Conservation (phyloP, 2,329 filamentous ascomycete genomes). For the Aplosporella prunicola region DNA sequence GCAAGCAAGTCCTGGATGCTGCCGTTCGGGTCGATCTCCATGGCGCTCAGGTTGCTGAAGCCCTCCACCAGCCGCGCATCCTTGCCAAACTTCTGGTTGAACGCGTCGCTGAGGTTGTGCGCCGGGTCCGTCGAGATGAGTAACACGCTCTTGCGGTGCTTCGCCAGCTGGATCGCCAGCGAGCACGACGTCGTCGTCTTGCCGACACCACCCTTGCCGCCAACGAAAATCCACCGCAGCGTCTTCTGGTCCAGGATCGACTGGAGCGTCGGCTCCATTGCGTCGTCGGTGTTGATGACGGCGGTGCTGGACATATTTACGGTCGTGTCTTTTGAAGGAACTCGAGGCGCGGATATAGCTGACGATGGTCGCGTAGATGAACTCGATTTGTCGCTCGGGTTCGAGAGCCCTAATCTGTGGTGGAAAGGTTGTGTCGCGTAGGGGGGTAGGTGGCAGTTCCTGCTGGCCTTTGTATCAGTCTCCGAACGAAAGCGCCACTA, state of each 20-base stretch:
- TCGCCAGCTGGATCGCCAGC: conserved; percentile 92
- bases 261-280: conserved; percentile 86
- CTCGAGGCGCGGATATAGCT: too few relatives aligned
- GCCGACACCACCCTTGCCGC: conserved; percentile 94
- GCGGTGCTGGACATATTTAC: conserved; percentile 30
- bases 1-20: conserved; percentile 92
- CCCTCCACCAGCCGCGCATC: conserved; percentile 88
- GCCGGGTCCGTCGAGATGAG: conserved; percentile 98
- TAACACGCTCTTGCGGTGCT: conserved; percentile 86
- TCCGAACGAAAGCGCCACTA: too few relatives aligned
- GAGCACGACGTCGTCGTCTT: conserved; percentile 99
- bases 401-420: too few relatives aligned
- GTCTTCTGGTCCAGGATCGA: conserved; percentile 91
- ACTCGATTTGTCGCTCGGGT: too few relatives aligned
- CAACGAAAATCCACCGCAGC: conserved; percentile 97
- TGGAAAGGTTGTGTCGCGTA: neutral
- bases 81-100: conserved; percentile 98
- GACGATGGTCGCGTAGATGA: too few relatives aligned
- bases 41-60: conserved; percentile 87
- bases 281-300: conserved; percentile 47
- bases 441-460: neutral
- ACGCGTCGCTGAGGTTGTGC: conserved; percentile 95
- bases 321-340: too few relatives aligned
- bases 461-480: too few relatives aligned
- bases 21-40: conserved; percentile 98